Conservation (phyloP, 2,329 filamentous ascomycete species). For the Sordariomycetes sp. region DNA sequence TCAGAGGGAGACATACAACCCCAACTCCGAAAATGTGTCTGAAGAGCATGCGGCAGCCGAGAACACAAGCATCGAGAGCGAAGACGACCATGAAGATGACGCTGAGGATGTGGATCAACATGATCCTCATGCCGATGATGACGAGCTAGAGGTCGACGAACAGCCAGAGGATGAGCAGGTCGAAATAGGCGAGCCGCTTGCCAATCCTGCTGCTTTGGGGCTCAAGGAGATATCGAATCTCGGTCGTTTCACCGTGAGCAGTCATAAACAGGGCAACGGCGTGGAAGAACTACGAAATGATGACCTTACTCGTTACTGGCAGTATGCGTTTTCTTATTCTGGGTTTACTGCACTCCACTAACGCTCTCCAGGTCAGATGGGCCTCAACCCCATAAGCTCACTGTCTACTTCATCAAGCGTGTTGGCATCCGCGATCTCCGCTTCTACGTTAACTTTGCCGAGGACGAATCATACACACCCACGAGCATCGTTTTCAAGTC, state of each 20-base stretch:
- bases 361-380: conserved; percentile 57
- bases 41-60: conserved; percentile 22
- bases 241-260: conserved; percentile 75
- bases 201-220: conserved; percentile 41
- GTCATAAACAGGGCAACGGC: conserved; percentile 71
- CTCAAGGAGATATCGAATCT: conserved; percentile 81
- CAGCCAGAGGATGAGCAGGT: conserved; percentile 27
- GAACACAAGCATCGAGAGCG: conserved; percentile 10
- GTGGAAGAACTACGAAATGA: conserved; percentile 69
- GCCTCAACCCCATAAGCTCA: conserved; percentile 73
- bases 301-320: conserved; percentile 68
- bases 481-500: conserved; percentile 85
- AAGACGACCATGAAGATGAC: conserved; percentile 13
- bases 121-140: conserved; percentile 20
- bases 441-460: conserved; percentile 83
- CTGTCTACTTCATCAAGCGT: conserved; percentile 77
- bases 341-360: neutral
- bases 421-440: conserved; percentile 70
- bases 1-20: no score
- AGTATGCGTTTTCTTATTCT: conserved; percentile 39
- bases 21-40: conserved; percentile 15
- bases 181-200: conserved; percentile 31
- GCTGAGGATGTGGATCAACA: conserved; percentile 19
- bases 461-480: conserved; percentile 94
- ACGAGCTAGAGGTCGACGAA: conserved; percentile 27